Percentiles rank a stretch among this genome's conserved stretches.
Evolutionary conservation across 179 eudicot genomes (phyloP).

Genomic region (Corrigiola litoralis): DNA sequence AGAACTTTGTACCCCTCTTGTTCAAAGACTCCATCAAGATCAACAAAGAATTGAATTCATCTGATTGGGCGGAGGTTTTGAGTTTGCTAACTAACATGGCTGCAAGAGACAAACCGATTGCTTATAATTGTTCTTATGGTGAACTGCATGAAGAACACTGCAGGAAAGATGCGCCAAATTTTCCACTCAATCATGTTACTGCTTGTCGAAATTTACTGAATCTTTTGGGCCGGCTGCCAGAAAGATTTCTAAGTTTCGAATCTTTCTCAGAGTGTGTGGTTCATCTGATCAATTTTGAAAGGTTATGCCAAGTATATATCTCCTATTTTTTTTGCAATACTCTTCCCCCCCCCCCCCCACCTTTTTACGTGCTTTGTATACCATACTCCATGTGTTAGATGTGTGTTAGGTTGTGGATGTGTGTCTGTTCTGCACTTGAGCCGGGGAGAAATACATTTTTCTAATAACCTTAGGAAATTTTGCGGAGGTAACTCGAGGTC

Average conservation of each 20-base stretch:
- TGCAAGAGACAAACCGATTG: slow-evolving; percentile 20
- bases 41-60: slow-evolving; percentile 36
- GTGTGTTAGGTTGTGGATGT: not conserved
- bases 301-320: slow-evolving; percentile 33
- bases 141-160: slow-evolving; percentile 15
- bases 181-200: slow-evolving; percentile 28
- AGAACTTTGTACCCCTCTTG: slow-evolving; percentile 42
- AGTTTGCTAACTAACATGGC: slow-evolving; percentile 27
- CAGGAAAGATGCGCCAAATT: slow-evolving; percentile 21
- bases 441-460: not conserved
- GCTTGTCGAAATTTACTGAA: slow-evolving; percentile 53
- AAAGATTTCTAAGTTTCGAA: slow-evolving; percentile 39
- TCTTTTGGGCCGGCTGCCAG: slow-evolving; percentile 56
- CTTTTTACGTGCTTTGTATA: not conserved
- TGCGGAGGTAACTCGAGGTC: too few species aligned
- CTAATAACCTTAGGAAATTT: not conserved
- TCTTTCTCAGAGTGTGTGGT: slow-evolving; percentile 45
- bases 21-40: slow-evolving; percentile 27
- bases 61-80: slow-evolving; percentile 59
- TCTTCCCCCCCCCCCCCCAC: slow-evolving; percentile 29
- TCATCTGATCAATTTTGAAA: slow-evolving; percentile 69
- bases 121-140: slow-evolving; percentile 16
- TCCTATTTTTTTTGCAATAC: not conserved
- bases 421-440: not conserved
- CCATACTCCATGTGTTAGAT: not conserved